A percentile compares a stretch with the other conserved stretches of the same genome.
Conservation (phyloP, 2,329 filamentous ascomycete species). For the Didymella arachidicola region DNA sequence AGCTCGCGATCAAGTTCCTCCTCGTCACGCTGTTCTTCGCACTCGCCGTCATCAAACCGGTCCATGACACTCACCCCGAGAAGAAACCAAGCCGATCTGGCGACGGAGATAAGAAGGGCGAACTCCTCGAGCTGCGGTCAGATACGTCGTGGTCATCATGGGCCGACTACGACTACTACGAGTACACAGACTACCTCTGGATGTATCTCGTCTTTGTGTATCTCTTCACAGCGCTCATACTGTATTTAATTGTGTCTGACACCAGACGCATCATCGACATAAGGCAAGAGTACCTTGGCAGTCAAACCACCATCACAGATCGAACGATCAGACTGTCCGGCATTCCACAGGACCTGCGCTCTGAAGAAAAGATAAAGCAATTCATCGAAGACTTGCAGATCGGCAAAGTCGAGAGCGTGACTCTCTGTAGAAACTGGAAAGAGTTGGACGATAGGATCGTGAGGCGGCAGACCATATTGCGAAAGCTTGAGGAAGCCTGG, state of each 20-base stretch:
- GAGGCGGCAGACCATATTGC: conserved; percentile 69
- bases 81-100: conserved; percentile 28
- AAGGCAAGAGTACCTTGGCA: conserved; percentile 89
- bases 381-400: conserved; percentile 89
- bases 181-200: conserved; percentile 75
- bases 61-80: conserved; percentile 72
- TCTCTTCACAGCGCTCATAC: conserved; percentile 81
- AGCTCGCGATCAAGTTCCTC: conserved; percentile 89
- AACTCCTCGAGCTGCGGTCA: conserved; percentile 33
- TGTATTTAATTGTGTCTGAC: conserved; percentile 83
- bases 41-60: conserved; percentile 79
- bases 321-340: conserved; percentile 91
- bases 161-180: conserved; percentile 45
- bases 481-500: conserved; percentile 83
- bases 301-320: conserved; percentile 94
- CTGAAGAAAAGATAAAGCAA: conserved; percentile 82
- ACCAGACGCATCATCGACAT: conserved; percentile 85
- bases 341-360: conserved; percentile 79
- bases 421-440: conserved; percentile 85
- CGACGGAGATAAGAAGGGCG: conserved; percentile 17
- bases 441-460: conserved; percentile 78
- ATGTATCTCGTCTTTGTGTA: conserved; percentile 95
- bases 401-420: conserved; percentile 87
- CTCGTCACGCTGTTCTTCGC: conserved; percentile 82
- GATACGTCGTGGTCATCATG: conserved; percentile 27